Evolutionary conservation across 2,329 filamentous ascomycete genomes (phyloP).

Genomic region (Colletotrichum tofieldiae): DNA sequence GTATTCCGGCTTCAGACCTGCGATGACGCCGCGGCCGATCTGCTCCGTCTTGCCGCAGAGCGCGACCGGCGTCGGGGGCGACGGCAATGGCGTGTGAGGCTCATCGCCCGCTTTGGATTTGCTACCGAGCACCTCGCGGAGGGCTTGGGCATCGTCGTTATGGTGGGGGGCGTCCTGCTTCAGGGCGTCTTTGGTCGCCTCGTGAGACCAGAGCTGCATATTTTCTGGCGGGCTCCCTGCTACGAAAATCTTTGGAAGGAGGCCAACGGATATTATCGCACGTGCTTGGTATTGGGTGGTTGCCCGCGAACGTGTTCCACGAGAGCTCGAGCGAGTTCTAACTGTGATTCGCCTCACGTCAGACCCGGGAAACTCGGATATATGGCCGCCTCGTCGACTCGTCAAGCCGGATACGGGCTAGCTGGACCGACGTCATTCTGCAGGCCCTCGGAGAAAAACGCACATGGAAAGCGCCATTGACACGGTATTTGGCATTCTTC

Average conservation of each 20-base stretch:
- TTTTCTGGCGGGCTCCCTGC: not conserved
- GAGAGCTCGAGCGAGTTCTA: not conserved
- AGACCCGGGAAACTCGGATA: not conserved
- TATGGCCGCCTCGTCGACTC: not conserved
- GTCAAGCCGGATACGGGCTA: not conserved
- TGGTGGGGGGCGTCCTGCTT: not conserved
- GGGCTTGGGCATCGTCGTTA: not conserved
- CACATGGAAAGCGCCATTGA: not conserved
- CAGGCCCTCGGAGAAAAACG: no score
- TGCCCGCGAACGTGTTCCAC: no score
- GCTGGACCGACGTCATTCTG: not conserved
- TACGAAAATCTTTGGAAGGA: not conserved
- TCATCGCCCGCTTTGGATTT: not conserved
- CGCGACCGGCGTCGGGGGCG: constrained; percentile 43
- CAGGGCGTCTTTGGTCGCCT: constrained; percentile 10
- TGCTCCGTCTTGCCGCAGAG: constrained; percentile 47
- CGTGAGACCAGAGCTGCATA: constrained; percentile 28
- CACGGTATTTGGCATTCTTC: not conserved
- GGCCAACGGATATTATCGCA: no score
- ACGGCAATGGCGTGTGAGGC: not conserved
- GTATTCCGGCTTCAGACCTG: constrained; percentile 47
- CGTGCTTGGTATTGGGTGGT: no score
- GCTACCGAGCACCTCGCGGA: not conserved
- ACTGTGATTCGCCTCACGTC: not conserved
- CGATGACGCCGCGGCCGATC: constrained; percentile 46